These are phyloP conservation scores for Mesostigma viride DNA, from an alignment of 139 green algal genomes.

Conservation along the genomic window DNA sequence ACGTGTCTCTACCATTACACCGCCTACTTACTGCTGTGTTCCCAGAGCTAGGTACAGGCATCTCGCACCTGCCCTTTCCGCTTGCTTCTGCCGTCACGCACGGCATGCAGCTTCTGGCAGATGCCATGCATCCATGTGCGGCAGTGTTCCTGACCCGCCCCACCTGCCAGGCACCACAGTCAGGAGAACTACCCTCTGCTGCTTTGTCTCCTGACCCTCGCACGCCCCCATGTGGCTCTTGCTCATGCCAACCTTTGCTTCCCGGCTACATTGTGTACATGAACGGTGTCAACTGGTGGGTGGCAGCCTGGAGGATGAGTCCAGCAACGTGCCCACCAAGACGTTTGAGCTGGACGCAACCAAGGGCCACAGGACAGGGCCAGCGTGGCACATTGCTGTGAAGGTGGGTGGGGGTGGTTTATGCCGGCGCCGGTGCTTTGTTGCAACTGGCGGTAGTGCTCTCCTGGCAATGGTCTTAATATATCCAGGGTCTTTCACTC, in stretches of 20 bases:
- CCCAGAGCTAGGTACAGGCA: too few relatives aligned
- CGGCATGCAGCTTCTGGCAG: too few relatives aligned
- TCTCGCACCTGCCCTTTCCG: too few relatives aligned
- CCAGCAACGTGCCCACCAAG: constrained; percentile 27
- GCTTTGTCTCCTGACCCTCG: not conserved
- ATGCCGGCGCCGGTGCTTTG: not conserved
- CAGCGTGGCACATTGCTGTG: constrained; percentile 78
- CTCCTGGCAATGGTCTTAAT: not conserved
- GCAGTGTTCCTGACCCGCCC: too few relatives aligned
- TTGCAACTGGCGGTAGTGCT: not conserved
- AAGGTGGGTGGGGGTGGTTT: constrained; percentile 41
- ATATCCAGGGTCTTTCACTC: too few relatives aligned
- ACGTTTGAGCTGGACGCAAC: constrained; percentile 59
- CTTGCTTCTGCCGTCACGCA: too few relatives aligned
- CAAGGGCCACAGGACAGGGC: constrained; percentile 62
- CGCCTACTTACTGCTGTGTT: too few relatives aligned
- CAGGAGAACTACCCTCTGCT: not conserved
- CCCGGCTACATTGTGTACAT: not conserved
- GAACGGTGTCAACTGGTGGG: not conserved
- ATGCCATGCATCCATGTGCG: too few relatives aligned
- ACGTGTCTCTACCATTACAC: too few relatives aligned
- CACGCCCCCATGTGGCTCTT: too few relatives aligned
- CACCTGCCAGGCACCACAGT: not conserved
- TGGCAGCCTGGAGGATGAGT: constrained; percentile 12
- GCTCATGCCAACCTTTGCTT: not conserved